These are phyloP conservation scores for Colletotrichum liriopes DNA, from an alignment of 2,329 filamentous ascomycete genomes.

Conservation along the genomic window DNA sequence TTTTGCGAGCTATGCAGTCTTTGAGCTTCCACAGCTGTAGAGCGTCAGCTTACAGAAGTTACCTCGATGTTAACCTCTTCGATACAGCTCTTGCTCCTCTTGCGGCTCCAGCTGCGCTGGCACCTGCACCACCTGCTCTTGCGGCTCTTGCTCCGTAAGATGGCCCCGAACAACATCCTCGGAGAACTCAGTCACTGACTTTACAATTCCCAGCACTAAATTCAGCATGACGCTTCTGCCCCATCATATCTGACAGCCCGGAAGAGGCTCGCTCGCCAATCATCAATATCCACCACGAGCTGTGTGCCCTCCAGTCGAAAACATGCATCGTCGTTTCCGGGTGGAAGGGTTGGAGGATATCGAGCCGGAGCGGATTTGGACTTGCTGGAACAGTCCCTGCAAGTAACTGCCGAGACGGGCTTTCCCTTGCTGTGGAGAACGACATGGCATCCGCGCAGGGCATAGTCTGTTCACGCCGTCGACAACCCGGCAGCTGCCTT, in stretches of 20 bases:
- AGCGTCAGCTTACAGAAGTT: not conserved
- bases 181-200: not conserved
- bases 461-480: not conserved
- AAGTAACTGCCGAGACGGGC: slow-evolving; percentile 4
- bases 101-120: slow-evolving; percentile 43
- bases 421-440: slow-evolving; percentile 7
- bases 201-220: slow-evolving; percentile 31
- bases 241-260: slow-evolving; percentile 2
- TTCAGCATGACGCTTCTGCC: slow-evolving; percentile 27
- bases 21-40: not conserved
- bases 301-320: slow-evolving; percentile 37
- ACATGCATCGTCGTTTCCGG: slow-evolving; percentile 19
- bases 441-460: not conserved
- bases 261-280: slow-evolving; percentile 38
- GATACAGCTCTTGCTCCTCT: slow-evolving; percentile 41
- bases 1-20: not conserved
- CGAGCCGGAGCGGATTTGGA: slow-evolving; percentile 11
- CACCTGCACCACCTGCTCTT: slow-evolving; percentile 42
- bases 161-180: too few relatives aligned
- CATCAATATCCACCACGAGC: slow-evolving; percentile 11
- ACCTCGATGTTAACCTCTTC: not conserved
- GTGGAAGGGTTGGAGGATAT: slow-evolving; percentile 26
- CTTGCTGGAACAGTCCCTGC: slow-evolving; percentile 15
- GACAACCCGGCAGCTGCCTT: not conserved
- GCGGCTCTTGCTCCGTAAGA: slow-evolving; percentile 43